Conservation (phyloP, 2,329 filamentous ascomycete genomes). For the Cladophialophora psammophila region DNA sequence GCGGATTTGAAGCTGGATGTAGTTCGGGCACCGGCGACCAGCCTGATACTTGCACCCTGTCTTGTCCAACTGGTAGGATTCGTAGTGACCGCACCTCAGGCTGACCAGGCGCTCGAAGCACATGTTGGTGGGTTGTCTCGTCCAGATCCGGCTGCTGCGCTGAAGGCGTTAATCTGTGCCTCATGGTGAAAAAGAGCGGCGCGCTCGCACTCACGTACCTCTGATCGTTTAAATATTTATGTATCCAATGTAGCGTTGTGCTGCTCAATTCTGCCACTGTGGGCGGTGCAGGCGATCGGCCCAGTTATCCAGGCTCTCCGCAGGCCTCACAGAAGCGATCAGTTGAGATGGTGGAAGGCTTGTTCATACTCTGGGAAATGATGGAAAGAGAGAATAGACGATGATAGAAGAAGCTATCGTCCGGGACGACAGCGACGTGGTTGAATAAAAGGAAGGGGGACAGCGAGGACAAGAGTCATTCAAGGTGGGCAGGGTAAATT, state of each 20-base stretch:
- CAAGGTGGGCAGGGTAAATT: conserved; percentile 7
- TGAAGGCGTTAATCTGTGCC: background rate
- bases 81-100: conserved; percentile 40
- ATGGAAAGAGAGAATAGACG: conserved; percentile 9
- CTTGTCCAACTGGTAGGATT: conserved; percentile 41
- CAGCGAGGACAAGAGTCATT: conserved; percentile 30
- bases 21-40: conserved; percentile 37
- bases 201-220: conserved; percentile 8
- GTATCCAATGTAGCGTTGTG: conserved; percentile 15
- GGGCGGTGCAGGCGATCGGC: conserved; percentile 29
- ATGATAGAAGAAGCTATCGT: conserved; percentile 27
- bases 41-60: conserved; percentile 36
- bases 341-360: conserved; percentile 40
- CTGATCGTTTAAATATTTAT: conserved; percentile 10
- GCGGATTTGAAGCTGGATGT: conserved; percentile 38
- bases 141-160: background rate
- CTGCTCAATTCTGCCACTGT: conserved; percentile 18
- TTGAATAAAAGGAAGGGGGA: conserved; percentile 16
- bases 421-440: conserved; percentile 30
- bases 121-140: conserved; percentile 32
- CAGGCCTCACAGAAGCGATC: conserved; percentile 42
- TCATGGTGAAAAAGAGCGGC: background rate
- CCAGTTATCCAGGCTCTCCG: conserved; percentile 43
- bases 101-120: conserved; percentile 40
- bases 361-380: conserved; percentile 42